Base-by-base conservation (phyloP, 2,329 filamentous ascomycete genomes). In the Macroventuria anomochaeta region DNA sequence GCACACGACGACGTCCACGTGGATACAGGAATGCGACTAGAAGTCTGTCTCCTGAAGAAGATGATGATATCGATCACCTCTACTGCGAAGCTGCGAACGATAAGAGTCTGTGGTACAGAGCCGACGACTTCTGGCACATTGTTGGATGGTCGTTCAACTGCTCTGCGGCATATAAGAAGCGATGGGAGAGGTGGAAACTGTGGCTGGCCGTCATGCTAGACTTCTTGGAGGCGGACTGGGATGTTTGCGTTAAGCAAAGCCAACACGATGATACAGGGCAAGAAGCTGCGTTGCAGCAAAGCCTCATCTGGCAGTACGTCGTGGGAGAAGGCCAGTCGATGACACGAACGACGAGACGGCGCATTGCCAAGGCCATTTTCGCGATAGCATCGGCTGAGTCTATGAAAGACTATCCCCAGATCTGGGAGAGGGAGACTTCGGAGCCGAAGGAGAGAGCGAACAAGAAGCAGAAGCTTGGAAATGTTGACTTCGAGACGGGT, bases 121-220 rank as follows among this genome's bases (percentile, higher is more conserved):
- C 88, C 0, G 86, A 90, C 56, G 91, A 96, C 69, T 96, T 97
- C 66, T 99, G 95, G 91, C 84, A 87, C 34, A 84, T 90, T 0
- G 83, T 95, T 0, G 95, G 93, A 3, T 97, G 95, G 95, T 89
- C 90, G 0, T 92, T 97, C 72, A 95, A 93, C 70, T 97, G 93
- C 76, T 93, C 91, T 44, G 82, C 89, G 1, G 73, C 83, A 26
- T 81, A 93, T 62, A 86, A 86, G 1, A 81, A 83, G 33, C 83
- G 93, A 17, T 97, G 95, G 93, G 82, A 81, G 42, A 83, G 87
- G 67, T 97, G 93, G 92, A 86, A 83, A 63, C 75, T 85, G 7
- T 96, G 91, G 89, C 79, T 97, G 12, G 83, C 87, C 28, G 87
- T 89, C 57, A 88, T 96, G 81, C 74, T 96, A 5, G 88, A 93